A percentile compares a stretch with the other conserved stretches of the same genome.
phyloP scores from a whole-genome alignment of 495 filamentous ascomycete genomes.

The Trichoderma asperelloides region DNA sequence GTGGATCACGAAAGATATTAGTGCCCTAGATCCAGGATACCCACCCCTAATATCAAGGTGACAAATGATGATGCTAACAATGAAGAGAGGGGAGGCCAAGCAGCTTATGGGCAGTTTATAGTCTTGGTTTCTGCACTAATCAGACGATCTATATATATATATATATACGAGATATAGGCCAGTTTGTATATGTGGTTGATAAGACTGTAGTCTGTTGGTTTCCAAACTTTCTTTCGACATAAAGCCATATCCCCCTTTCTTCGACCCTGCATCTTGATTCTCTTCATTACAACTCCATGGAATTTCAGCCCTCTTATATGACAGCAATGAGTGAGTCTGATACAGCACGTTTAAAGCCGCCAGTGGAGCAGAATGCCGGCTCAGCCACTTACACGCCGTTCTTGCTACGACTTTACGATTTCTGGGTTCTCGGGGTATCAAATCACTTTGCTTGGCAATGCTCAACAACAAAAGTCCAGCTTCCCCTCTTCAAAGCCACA shows the following conservation, averaged over 20 bases:
- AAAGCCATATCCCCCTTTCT: too few relatives aligned
- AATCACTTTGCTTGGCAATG: constrained; percentile 27
- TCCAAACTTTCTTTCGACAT: too few relatives aligned
- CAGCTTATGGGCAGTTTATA: background rate
- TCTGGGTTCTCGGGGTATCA: constrained; percentile 24
- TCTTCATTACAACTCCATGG: background rate
- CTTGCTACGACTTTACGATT: constrained; percentile 24
- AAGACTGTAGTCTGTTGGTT: too few relatives aligned
- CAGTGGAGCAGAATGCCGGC: background rate
- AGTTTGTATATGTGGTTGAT: too few relatives aligned
- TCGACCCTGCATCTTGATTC: background rate
- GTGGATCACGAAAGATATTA: background rate
- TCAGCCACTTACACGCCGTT: constrained; percentile 11
- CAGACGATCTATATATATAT: too few relatives aligned
- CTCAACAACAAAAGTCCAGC: constrained; percentile 19
- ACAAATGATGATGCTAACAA: background rate
- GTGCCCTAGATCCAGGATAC: background rate
- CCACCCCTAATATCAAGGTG: background rate
- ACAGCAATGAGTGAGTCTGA: background rate
- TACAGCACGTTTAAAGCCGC: background rate
- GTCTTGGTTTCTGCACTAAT: too few relatives aligned
- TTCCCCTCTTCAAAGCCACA: constrained; percentile 29
- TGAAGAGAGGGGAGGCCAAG: background rate
- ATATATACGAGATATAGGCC: too few relatives aligned
- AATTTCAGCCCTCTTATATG: too few relatives aligned